Evolutionary conservation across 495 filamentous ascomycete species (phyloP), one percentile per base, ranked within the genome.

Genomic region (Podospora australis): DNA sequence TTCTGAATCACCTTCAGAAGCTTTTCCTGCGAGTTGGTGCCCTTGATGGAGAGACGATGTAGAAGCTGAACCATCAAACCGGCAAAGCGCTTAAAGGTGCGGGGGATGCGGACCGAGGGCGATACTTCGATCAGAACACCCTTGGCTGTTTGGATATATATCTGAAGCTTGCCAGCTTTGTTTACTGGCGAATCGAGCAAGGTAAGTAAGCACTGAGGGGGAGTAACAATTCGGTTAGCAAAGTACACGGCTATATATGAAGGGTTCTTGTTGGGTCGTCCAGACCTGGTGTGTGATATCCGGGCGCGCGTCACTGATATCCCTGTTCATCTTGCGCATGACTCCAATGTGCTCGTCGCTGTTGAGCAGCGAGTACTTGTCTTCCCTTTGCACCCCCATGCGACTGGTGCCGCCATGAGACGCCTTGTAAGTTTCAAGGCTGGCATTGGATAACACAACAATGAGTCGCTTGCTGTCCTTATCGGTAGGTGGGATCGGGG

Each of bases 1-100:
- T 97, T 96, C 70, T 88, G 86, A 65, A 98, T 96, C 55, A 98
- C 92, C 65, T 92, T 91, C 44, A 98, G 78, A 25, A 98, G 81
- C 70, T 98, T 98, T 69, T 98, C 92, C 56, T 95, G 88, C 7
- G 90, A 95, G 56, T 90, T 88, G 54, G 89, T 90, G 40, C 90
- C 95, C 56, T 92, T 87, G 61, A 98, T 98, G 24, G 88, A 92
- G 23, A 96, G 82, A 24, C 89, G 87, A 68, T 98, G 92, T 11
- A 98, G 83, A n/a, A 97, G 78, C 70, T 98, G 92, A 29, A 98
- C 92, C 92, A 97, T 98, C 53, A 97, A 72, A 63, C 92, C 92
- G 23, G 92, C 91, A 59, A 97, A 98, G 38, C 92, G 90, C 76
- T 98, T 98, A 74, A 98, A 98, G 0, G 92, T 98, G 53, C 92